Evolutionary conservation across 768 basidiomycete genomes (phyloP).

Genomic region (Auriscalpium orientale): DNA sequence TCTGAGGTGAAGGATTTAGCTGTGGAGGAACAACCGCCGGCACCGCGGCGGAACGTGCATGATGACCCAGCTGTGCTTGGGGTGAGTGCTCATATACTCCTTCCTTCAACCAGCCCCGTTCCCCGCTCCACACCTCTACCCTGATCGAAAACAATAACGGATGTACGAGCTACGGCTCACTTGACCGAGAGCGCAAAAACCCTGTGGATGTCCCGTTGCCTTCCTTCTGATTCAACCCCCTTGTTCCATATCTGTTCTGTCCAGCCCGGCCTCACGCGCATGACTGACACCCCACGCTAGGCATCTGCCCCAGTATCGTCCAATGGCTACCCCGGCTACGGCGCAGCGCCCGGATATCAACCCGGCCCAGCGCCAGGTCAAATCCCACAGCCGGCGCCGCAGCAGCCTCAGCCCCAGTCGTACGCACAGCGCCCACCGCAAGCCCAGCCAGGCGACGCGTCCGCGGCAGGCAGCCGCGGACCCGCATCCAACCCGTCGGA

Average conservation of each 20-base stretch:
- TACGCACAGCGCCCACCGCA: slow-evolving; percentile 1
- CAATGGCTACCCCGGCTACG: slow-evolving; percentile 16
- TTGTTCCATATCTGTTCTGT: slow-evolving; percentile 1
- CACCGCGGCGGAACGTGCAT: slow-evolving; percentile 51
- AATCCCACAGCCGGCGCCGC: slow-evolving; percentile 16
- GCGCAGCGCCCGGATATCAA: slow-evolving; percentile 14
- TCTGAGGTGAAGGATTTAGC: slow-evolving; percentile 87
- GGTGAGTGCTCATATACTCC: slow-evolving; percentile 37
- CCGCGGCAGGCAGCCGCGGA: not conserved
- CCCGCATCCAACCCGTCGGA: slow-evolving; percentile 15
- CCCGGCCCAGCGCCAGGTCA: slow-evolving; percentile 15
- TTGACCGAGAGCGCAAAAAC: slow-evolving; percentile 39
- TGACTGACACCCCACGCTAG: slow-evolving; percentile 21
- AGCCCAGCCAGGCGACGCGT: not conserved
- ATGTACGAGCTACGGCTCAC: slow-evolving; percentile 33
- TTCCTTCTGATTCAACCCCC: slow-evolving; percentile 41
- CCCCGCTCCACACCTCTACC: slow-evolving; percentile 2
- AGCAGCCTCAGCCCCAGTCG: slow-evolving; percentile 5
- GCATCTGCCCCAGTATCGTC: slow-evolving; percentile 40
- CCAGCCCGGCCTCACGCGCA: not conserved
- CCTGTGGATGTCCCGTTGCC: slow-evolving; percentile 55
- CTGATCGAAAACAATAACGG: slow-evolving; percentile 38
- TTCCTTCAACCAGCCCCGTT: slow-evolving; percentile 7
- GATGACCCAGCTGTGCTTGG: slow-evolving; percentile 83
- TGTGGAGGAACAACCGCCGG: slow-evolving; percentile 54